A percentile compares a stretch with the other conserved stretches of the same genome.
Conservation (phyloP, 2,329 filamentous ascomycete genomes). For the Fusarium globosum region DNA sequence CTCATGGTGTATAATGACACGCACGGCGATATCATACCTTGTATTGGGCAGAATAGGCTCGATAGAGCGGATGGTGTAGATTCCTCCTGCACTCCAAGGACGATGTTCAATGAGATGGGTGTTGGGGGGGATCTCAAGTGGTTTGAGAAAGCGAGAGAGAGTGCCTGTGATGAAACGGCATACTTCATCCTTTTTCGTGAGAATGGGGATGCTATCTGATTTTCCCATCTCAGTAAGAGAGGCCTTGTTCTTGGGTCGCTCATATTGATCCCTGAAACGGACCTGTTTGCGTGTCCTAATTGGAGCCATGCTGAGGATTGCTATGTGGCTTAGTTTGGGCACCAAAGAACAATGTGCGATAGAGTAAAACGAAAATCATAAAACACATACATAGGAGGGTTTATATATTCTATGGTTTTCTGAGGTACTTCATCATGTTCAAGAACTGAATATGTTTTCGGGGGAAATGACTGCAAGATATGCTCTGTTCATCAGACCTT, state of each 20-base stretch:
- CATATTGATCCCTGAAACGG: not conserved
- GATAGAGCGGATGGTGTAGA: not conserved
- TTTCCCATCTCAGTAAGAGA: not conserved
- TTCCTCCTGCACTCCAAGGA: not conserved
- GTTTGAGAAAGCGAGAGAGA: not conserved
- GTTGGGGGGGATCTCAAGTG: not conserved
- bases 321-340: not conserved
- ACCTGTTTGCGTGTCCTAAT: not conserved
- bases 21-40: not conserved
- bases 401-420: too few species aligned
- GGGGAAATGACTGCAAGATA: too few species aligned
- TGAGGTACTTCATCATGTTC: too few species aligned
- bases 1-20: not conserved
- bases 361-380: too few species aligned
- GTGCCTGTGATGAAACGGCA: not conserved
- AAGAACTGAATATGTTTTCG: too few species aligned
- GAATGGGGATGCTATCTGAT: not conserved
- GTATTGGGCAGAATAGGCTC: slow-evolving; percentile 3
- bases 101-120: not conserved
- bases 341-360: too few species aligned
- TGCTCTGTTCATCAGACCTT: too few species aligned
- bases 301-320: not conserved
- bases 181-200: not conserved
- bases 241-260: not conserved
- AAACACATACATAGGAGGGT: too few species aligned